Evolutionary conservation across 75 land plant genomes (phyloP), one percentile per base, ranked within the genome.

Genomic region (Gnetum montanum): DNA sequence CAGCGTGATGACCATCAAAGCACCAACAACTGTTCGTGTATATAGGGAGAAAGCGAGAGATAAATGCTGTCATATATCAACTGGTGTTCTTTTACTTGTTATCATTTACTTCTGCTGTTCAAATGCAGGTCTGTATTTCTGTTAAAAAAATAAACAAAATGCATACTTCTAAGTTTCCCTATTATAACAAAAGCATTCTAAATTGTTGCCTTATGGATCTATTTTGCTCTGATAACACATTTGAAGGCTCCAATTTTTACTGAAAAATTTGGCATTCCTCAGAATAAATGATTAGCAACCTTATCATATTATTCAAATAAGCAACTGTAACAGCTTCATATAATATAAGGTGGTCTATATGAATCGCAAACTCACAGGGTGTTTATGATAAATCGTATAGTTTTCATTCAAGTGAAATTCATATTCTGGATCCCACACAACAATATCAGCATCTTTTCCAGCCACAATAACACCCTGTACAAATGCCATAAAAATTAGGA

Each of bases 361-460:
- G 50, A 30, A 2, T 41, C 56, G 27, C 38, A n/a, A 34, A 35
- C 50, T 23, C 69, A 86, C 98, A 38, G 71, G 95, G 63, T 95
- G 86, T 65, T 86, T 95, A 31, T 71, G 76, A 62, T 64, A 71
- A 23, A 80, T 49, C 37, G 72, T 62, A 51, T 68, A 65, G 49
- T 70, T 64, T 20, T 69, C 73, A 45, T 81, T 61, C 16, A 95
- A 68, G 2, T 78, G 71, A 70, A 90, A 86, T 35, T 82, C 79
- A 19, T 46, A 44, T 23, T 95, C 96, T 29, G 99, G 99, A 46
- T 90, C 88, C 99, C 99, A 95, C 8, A 83, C 83, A 12, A 86
- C 99, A 53, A 95, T 46, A 70, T 95, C 99, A 35, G 99, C 99
- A 76, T 90, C 78, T 24, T 95, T 86, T 34, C 96, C 96, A 23